These are phyloP conservation scores for Rubia occidens DNA, from an alignment of 305 asterid species.

Conservation along the genomic window DNA sequence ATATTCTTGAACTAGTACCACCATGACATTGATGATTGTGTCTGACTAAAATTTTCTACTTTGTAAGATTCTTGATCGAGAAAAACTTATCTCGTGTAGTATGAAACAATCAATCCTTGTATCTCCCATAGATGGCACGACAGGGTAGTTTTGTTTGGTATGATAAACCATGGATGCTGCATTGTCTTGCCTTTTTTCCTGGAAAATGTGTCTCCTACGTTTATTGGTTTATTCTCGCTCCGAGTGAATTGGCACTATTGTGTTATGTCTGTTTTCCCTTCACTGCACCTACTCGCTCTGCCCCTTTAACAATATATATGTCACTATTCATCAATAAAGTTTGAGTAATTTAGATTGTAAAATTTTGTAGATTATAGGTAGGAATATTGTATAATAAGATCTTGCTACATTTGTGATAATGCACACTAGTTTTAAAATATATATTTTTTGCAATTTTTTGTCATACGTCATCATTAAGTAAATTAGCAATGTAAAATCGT, in stretches of 20 bases:
- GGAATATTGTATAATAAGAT: no score
- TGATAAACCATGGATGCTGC: background rate
- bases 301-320: no score
- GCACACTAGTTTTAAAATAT: no score
- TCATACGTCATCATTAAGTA: no score
- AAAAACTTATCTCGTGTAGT: background rate
- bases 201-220: background rate
- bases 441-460: no score
- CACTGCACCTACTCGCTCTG: no score
- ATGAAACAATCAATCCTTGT: background rate
- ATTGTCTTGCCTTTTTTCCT: background rate
- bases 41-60: background rate
- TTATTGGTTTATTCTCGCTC: background rate
- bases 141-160: background rate
- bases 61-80: background rate
- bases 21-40: background rate
- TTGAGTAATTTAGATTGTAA: no score
- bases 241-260: background rate
- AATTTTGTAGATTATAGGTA: no score
- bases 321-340: no score
- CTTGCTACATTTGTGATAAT: no score
- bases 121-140: background rate
- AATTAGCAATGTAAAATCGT: no score
- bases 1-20: background rate
- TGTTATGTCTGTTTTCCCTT: background rate